Base-by-base conservation (phyloP, 177 flowering plant genomes). In the Telopea speciosissima region DNA sequence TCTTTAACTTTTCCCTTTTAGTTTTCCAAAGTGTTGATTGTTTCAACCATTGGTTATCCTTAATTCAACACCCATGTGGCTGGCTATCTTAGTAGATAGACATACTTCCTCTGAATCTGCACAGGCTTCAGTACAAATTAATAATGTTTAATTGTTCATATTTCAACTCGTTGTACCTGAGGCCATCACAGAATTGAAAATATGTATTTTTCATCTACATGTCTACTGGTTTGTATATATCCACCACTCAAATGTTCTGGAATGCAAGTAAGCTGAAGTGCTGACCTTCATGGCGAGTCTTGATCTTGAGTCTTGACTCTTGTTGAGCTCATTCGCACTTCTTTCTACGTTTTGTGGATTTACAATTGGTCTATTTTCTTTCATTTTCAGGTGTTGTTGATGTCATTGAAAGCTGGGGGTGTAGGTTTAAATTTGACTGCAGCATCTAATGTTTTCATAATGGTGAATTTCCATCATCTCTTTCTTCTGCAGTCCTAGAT, bases 341-440 rank as follows among this genome's bases (percentile, higher is more conserved):
- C 33, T 31, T 36, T 36, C 40, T 36, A 31, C 40, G 9, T 36
- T 36, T 36, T 4, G 40, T 5, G 40, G 8, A 36, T 36, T 33
- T 5, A 36, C 40, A 36, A 36, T 36, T 36, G 59, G 24, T 70
- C 60, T 1, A 14, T 52, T 3, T 0, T 21, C n/a, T 58, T 24
- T 19, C 36, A 17, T 44, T 75, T 72, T 52, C 83, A 88, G 97
- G 89, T 91, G 19, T 61, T 91, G 70, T 67, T 91, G 68, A 91
- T 89, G 91, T 91, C 97, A 3, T 62, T 89, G 70, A 88, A 79
- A 79, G 90, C 91, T 2, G 97, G 97, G 45, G 97, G 97, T 26
- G 91, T 91, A 0, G 94, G 94, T 25, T 73, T 91, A 80, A 91
- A 91, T 69, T 69, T 91, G 74, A 91, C 94, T 62, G 88, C 88